Conservation (phyloP, 257 asterid genomes). For the Paulownia fortunei region DNA sequence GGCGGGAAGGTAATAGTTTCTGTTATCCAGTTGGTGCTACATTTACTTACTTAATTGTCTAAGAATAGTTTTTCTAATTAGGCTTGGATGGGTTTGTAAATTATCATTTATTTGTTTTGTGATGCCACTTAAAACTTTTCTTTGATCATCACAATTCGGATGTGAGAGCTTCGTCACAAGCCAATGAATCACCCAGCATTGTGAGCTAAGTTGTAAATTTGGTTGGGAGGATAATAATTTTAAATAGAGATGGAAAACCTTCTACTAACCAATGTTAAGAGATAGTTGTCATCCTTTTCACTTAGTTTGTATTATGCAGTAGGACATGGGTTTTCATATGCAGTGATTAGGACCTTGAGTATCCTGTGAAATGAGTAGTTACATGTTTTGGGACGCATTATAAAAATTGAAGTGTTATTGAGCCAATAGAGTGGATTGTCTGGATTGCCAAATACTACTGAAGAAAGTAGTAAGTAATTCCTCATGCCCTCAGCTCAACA, state of each 20-base stretch:
- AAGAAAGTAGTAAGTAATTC: neutral
- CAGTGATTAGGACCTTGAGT: neutral
- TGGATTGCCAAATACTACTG: neutral
- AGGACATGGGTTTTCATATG: neutral
- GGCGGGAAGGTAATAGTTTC: too few species aligned
- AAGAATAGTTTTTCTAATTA: neutral
- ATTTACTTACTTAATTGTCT: slow-evolving; percentile 4
- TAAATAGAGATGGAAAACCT: neutral
- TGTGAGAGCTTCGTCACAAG: neutral
- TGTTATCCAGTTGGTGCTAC: neutral
- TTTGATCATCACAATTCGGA: neutral
- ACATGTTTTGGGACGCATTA: neutral
- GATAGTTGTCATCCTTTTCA: neutral
- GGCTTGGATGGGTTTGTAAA: neutral
- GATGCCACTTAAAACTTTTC: neutral
- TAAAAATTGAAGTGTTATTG: neutral
- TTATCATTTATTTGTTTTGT: slow-evolving; percentile 19
- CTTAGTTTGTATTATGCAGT: neutral
- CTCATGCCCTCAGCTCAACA: neutral
- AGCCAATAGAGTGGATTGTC: neutral
- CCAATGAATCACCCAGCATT: neutral
- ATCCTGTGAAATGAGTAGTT: neutral
- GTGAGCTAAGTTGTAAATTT: neutral
- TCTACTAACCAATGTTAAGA: neutral
- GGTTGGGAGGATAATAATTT: neutral